Evolutionary conservation across 2,329 filamentous ascomycete species (phyloP).

Genomic region (Ilyonectria sp.): DNA sequence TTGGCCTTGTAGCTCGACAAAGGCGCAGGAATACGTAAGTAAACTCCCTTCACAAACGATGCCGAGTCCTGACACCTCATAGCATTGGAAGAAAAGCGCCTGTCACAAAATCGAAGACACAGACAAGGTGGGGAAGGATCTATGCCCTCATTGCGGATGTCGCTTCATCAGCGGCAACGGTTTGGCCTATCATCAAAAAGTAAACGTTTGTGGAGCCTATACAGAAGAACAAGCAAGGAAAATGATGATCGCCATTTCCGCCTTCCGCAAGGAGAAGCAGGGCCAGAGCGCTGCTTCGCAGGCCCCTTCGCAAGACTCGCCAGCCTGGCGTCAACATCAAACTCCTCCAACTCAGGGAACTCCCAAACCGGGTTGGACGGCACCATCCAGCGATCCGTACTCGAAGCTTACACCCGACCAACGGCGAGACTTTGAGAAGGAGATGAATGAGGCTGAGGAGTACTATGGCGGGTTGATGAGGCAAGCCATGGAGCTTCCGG

Average conservation of each 20-base stretch:
- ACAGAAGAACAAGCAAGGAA: constrained; percentile 31
- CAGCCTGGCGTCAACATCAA: constrained; percentile 9
- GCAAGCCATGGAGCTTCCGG: constrained; percentile 56
- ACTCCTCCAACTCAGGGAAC: background rate
- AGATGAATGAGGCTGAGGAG: constrained; percentile 51
- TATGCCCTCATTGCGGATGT: constrained; percentile 63
- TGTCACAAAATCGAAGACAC: constrained; percentile 40
- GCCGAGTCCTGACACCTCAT: constrained; percentile 31
- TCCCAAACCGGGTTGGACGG: constrained; percentile 20
- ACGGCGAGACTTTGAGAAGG: constrained; percentile 44
- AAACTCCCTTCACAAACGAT: background rate
- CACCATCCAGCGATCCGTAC: constrained; percentile 58
- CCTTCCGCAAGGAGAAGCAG: constrained; percentile 22
- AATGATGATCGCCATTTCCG: constrained; percentile 32
- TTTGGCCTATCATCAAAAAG: constrained; percentile 61
- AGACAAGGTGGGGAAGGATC: constrained; percentile 48
- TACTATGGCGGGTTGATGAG: constrained; percentile 60
- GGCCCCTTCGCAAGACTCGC: background rate
- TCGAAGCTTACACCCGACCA: constrained; percentile 56
- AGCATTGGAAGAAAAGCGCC: constrained; percentile 50
- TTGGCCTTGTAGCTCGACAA: constrained; percentile 53
- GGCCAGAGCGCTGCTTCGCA: background rate
- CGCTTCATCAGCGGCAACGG: constrained; percentile 59
- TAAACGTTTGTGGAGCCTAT: constrained; percentile 63
- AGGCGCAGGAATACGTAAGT: constrained; percentile 53